Base-by-base conservation (phyloP, 305 asterid genomes). In the Solanum hybrid region DNA sequence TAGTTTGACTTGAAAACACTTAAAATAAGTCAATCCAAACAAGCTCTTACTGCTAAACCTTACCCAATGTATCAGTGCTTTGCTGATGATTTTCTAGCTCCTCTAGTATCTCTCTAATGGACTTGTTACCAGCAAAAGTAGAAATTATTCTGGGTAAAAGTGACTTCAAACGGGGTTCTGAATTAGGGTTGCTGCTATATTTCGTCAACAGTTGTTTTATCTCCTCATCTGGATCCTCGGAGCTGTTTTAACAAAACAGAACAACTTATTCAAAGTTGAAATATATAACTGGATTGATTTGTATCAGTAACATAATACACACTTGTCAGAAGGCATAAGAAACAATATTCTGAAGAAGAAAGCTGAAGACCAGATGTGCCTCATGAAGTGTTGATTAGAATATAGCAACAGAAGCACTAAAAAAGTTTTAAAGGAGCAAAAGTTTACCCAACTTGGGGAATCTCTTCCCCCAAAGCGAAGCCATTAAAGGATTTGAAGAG, bases 111-210 rank as follows among this genome's bases (percentile, higher is more conserved):
- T 95, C 96, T 90, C 95, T 95, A 45, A 96, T 87, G 89, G 98
- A 91, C 91, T 93, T 96, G 92, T 89, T 94, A 89, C 96, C 93
- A 87, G 97, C 94, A 83, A 97, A 97, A 45, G 98, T 95, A 45
- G 99, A 95, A 93, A 95, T 93, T 91, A 97, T 96, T 91, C 96
- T 91, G 86, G 99, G 99, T 94, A 96, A 94, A 90, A 96, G 96
- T 93, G 90, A 88, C 92, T 96, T 96, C 92, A 96, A 92, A 84
- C 91, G 98, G 92, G 99, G 96, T 92, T 95, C 98, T 81, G 96
- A 91, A 91, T 96, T 97, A 15, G 98, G 96, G 79, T 92, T 92
- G 92, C 81, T 90, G 91, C 95, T 93, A 91, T 95, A 95, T 90
- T 90, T 96, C 90, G 91, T 94, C 94, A 96, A 89, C 90, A 97